Base-by-base conservation (phyloP, 805 yeast species). In the Monosporozyma solicola region DNA sequence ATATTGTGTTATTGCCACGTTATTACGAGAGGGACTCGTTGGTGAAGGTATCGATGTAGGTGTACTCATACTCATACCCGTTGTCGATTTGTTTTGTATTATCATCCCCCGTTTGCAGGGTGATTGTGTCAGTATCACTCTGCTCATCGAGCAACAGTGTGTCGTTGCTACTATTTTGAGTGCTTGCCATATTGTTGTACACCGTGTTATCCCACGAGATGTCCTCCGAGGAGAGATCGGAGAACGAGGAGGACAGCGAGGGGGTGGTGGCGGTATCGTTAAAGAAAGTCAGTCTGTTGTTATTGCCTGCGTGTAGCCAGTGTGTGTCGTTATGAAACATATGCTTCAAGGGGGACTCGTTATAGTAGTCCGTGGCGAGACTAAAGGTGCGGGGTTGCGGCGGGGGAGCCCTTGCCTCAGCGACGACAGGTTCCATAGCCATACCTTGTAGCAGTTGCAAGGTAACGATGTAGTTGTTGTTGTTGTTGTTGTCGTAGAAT, bases 401-500 rank as follows among this genome's bases (percentile, higher is more conserved):
- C 20, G n/a, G 37, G 6, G 37, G 20, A 20, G 20, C 20, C 20
- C 20, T 20, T 20, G 20, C 20, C 20, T 20, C 20, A n/a, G n/a
- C n/a, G 20, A 20, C 20, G 20, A 20, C 20, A 20, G 20, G 20
- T 20, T 20, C 20, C 1, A 20, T 20, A 20, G 20, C 2, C 1
- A 20, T 20, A 20, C 20, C 20, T 20, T 20, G 20, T 20, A 20
- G 20, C 20, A 35, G 3, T 13, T 35, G 39, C 22, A 57, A 43
- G 11, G 55, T 47, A 20, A 67, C 53, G 32, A 60, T 59, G 51
- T 64, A 69, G 54, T 69, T 69, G n/a, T 65, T 56, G 52, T 66
- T 63, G 48, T 66, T 64, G 49, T 69, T 69, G 53, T 69, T 69
- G 53, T 69, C 72, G 54, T 69, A 69, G 51, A 61, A 69, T 1